Evolutionary conservation across 208 protist species (phyloP), one percentile per base, ranked within the genome.

Genomic region (Acanthamoeba lenticulata): DNA sequence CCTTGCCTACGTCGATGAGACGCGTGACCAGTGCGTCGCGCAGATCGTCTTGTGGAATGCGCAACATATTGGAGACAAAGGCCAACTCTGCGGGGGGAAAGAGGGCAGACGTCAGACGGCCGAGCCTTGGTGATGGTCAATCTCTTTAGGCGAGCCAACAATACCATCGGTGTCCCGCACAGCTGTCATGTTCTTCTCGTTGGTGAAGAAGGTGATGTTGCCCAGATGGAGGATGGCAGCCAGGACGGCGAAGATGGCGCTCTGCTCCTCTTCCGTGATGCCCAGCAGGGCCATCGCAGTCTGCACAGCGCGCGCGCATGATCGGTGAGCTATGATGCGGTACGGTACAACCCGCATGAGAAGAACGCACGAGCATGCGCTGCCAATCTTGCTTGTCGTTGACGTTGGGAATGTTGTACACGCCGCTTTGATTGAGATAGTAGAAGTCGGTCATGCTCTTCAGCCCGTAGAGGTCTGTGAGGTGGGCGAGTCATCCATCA

Each of bases 361-460:
- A 2, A 45, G 17, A 6, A 52, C 93, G 21, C 13, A 94, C 90
- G 6, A 47, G 34, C 32, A 96, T 90, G 29, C 95, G 96, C 67
- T 96, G 44, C 62, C 95, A 97, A 34, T 97, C 96, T 29, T 95
- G 90, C 38, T 74, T 94, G 94, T 99, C 98, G 90, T 99, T 96
- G 4, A 98, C 95, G 55, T 97, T 97, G 90, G 96, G 95, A 4
- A 98, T 96, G 7, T 91, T 92, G 57, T 96, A 95, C 49, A 88
- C 95, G n/a, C 95, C 95, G 42, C 97, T 97, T 65, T 97, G 94
- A 74, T 94, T 95, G 0, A 98, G 92, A 93, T 98, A 99, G 69
- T 94, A 74, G 86, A 97, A 98, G 17, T 97, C 85, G 0, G 57
- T 94, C 72, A 93, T 98, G 98, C n/a, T 97, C 90, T 2, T 94